Evolutionary conservation across 2,329 filamentous ascomycete genomes (phyloP).

Genomic region (Ophiostoma tasmaniense): DNA sequence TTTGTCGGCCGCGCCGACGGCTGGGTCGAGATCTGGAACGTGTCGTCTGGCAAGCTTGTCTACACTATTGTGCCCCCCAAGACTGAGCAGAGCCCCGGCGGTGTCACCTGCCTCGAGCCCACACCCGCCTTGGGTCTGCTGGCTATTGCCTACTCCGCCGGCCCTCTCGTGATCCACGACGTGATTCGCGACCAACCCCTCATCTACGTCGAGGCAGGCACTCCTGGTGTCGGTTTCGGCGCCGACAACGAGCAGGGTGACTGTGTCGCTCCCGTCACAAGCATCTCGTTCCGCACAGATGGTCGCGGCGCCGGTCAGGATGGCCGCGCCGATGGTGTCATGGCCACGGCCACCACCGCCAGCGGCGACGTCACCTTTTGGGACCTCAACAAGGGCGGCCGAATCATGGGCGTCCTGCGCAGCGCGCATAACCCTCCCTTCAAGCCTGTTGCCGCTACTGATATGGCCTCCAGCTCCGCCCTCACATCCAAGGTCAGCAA

Average conservation of each 20-base stretch:
- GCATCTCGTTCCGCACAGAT: slow-evolving; percentile 85
- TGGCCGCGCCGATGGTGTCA: slow-evolving; percentile 76
- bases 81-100: slow-evolving; percentile 50
- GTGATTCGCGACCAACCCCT: slow-evolving; percentile 67
- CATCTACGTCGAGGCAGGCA: slow-evolving; percentile 59
- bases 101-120: slow-evolving; percentile 80
- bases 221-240: slow-evolving; percentile 25
- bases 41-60: slow-evolving; percentile 83
- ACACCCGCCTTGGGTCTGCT: slow-evolving; percentile 77
- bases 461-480: neutral
- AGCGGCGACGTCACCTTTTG: slow-evolving; percentile 90
- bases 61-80: slow-evolving; percentile 74
- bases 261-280: slow-evolving; percentile 53
- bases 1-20: slow-evolving; percentile 83
- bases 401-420: slow-evolving; percentile 76
- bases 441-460: neutral
- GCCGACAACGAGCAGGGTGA: slow-evolving; percentile 31
- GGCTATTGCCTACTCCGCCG: slow-evolving; percentile 77
- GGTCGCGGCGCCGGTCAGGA: slow-evolving; percentile 81
- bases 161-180: slow-evolving; percentile 72
- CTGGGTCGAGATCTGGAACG: slow-evolving; percentile 92
- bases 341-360: slow-evolving; percentile 75
- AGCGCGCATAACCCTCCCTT: slow-evolving; percentile 77
- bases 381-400: slow-evolving; percentile 85
- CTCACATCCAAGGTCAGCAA: neutral